phyloP scores from a whole-genome alignment of 2,329 filamentous ascomycete species.

The Botrytis paeoniae region DNA sequence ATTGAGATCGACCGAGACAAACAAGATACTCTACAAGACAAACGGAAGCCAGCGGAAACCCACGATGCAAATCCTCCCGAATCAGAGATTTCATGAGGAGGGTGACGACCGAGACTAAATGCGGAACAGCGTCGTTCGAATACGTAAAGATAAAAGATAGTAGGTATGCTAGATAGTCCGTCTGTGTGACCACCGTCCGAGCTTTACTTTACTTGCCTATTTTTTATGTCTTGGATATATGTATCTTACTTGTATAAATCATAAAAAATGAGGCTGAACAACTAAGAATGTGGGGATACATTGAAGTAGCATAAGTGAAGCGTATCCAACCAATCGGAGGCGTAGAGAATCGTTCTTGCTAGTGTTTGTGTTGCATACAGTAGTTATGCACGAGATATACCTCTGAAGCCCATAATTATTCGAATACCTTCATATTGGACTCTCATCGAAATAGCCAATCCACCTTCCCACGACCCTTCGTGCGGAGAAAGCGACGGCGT shows the following conservation, averaged over 20 bases:
- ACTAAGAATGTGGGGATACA: not conserved
- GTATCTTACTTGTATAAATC: not conserved
- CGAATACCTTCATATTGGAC: not conserved
- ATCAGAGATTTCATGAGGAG: constrained; percentile 5
- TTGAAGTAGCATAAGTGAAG: not conserved
- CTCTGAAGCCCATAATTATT: not conserved
- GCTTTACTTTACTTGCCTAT: not conserved
- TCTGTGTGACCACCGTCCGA: not conserved
- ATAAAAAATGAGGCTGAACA: not conserved
- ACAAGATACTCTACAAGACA: not conserved
- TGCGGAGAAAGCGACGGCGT: not conserved
- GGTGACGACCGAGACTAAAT: constrained; percentile 12
- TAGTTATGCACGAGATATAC: not conserved
- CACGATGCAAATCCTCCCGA: not conserved
- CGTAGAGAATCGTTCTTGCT: not conserved
- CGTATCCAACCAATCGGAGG: not conserved
- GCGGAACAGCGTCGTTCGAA: not conserved
- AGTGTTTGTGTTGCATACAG: not conserved
- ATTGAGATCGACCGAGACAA: not conserved
- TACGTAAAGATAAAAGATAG: not conserved
- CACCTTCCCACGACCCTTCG: not conserved
- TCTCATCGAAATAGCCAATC: not conserved
- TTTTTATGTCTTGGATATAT: not conserved
- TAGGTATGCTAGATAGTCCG: not conserved
- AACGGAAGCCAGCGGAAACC: not conserved